Conservation (phyloP, 2,329 filamentous ascomycete genomes). For the Trichoderma sp. region DNA sequence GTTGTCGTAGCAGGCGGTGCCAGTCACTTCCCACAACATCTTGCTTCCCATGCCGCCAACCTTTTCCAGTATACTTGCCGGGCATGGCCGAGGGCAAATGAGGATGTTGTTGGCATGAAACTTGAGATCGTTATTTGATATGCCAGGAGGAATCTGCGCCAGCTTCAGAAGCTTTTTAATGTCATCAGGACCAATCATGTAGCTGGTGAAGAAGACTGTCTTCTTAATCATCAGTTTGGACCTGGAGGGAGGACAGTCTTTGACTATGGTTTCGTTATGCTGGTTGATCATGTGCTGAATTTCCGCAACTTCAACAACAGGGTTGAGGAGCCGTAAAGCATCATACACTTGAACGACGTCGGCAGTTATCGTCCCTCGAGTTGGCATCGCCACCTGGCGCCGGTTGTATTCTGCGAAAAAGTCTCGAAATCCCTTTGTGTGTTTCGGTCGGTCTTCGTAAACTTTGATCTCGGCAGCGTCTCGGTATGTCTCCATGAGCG, state of each 20-base stretch:
- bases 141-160: slow-evolving; percentile 64
- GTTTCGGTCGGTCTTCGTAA: slow-evolving; percentile 68
- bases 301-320: slow-evolving; percentile 77
- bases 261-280: slow-evolving; percentile 67
- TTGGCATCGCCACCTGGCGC: slow-evolving; percentile 51
- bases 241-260: slow-evolving; percentile 41
- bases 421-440: slow-evolving; percentile 80
- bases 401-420: slow-evolving; percentile 81
- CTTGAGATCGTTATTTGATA: slow-evolving; percentile 73
- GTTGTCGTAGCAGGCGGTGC: slow-evolving; percentile 74
- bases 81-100: slow-evolving; percentile 79
- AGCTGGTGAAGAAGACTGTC: slow-evolving; percentile 88
- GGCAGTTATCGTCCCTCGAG: slow-evolving; percentile 68
- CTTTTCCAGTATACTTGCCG: slow-evolving; percentile 73
- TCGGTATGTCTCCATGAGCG: slow-evolving; percentile 84
- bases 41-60: slow-evolving; percentile 85
- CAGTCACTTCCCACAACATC: slow-evolving; percentile 82
- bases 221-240: slow-evolving; percentile 74
- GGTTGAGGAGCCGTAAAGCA: slow-evolving; percentile 71
- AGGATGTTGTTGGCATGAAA: slow-evolving; percentile 88
- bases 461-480: slow-evolving; percentile 80
- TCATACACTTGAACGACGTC: slow-evolving; percentile 90
- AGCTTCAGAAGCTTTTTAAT: slow-evolving; percentile 72
- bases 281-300: slow-evolving; percentile 87
- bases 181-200: slow-evolving; percentile 76